A percentile compares a stretch with the other conserved stretches of the same genome.
These are phyloP conservation scores for Cytospora chrysosperma DNA, from an alignment of 2,329 filamentous ascomycete genomes.

Conservation along the genomic window DNA sequence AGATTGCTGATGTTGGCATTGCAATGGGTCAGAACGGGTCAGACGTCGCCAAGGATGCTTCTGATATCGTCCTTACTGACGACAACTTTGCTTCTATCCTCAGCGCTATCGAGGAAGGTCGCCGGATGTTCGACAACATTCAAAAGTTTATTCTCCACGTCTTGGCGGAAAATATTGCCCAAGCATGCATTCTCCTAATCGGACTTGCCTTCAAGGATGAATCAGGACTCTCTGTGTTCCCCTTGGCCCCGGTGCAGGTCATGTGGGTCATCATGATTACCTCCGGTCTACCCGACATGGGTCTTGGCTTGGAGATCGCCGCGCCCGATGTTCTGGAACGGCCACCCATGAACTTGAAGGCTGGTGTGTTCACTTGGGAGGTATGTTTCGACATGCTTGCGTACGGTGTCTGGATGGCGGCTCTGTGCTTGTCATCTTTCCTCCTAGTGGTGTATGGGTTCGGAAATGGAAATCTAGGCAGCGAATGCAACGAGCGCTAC, in stretches of 20 bases:
- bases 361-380: constrained; percentile 64
- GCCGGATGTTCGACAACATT: constrained; percentile 65
- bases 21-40: constrained; percentile 61
- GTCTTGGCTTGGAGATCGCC: constrained; percentile 63
- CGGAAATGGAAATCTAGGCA: constrained; percentile 53
- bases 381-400: constrained; percentile 62
- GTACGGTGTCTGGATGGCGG: constrained; percentile 64
- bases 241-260: constrained; percentile 65
- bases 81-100: constrained; percentile 1
- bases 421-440: constrained; percentile 57
- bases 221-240: constrained; percentile 60
- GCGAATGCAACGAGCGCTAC: constrained; percentile 57
- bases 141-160: constrained; percentile 65
- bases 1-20: constrained; percentile 65
- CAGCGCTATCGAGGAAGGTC: constrained; percentile 37
- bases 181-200: constrained; percentile 61
- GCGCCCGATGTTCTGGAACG: constrained; percentile 61
- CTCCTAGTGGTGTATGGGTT: constrained; percentile 57
- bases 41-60: constrained; percentile 56
- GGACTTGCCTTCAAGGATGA: constrained; percentile 64
- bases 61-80: not conserved
- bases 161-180: constrained; percentile 61
- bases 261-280: constrained; percentile 73
- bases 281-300: constrained; percentile 65
- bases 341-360: constrained; percentile 56